Evolutionary conservation across 306 rosid genomes (phyloP), one percentile per base, ranked within the genome.

Genomic region (Rosa lucieae): DNA sequence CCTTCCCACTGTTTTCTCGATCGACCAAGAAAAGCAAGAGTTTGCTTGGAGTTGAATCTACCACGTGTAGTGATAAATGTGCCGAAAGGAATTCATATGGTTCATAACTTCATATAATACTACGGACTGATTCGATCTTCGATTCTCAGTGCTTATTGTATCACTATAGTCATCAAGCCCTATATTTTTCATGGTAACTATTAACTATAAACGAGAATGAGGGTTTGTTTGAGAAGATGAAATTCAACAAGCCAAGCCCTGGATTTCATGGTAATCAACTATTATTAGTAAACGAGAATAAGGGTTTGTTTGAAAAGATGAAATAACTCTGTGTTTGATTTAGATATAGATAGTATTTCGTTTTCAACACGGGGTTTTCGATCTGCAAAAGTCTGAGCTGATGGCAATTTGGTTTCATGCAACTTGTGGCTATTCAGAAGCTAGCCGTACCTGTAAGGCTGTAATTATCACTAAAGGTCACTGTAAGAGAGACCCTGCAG

Each of bases 281-380:
- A 17, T 17, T 37, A 1, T 6, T 1, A 63, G 69, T 7, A 6
- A 65, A 32, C 10, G 44, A 65, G 70, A 32, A 32, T 5, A 10
- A 11, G 67, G 67, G 29, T n/a, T 65, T 1, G 23, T 3, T 37
- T 35, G 70, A 66, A 62, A 63, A 13, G 15, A 20, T 67, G n/a
- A 40, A 35, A 67, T 9, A 12, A 58, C 8, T 40, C 49, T 67
- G 47, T 67, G 48, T 67, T n/a, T 67, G 72, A 67, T 67, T 40
- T 20, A 40, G 72, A 40, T 67, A 21, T 40, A 35, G 70, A 65
- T 65, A 65, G 48, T 67, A 67, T 40, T 39, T 67, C 72, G 46
- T 67, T 67, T 67, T 67, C 72, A n/a, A 67, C 72, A 18, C 29
- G 49, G 72, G 72, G 72, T 3, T 40, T 66, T 66, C 68, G 20